These are phyloP conservation scores for Avena atlantica DNA, from an alignment of 176 grass and related monocot species.

Conservation along the genomic window DNA sequence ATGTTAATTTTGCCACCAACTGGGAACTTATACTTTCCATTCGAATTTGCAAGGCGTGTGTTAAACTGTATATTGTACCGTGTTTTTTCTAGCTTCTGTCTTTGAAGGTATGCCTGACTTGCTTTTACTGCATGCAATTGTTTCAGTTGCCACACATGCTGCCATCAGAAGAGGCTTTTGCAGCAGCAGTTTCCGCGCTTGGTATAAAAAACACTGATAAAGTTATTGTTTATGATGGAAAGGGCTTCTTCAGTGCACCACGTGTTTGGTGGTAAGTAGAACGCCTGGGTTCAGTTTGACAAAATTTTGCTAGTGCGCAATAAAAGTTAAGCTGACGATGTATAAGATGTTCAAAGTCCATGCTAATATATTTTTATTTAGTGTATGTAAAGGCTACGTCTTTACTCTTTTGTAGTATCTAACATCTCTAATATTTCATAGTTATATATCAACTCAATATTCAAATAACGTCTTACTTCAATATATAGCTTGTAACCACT, in stretches of 20 bases:
- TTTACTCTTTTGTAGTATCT: neutral
- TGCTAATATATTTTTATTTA: neutral
- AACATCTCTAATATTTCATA: neutral
- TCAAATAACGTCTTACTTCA: neutral
- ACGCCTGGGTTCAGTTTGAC: neutral
- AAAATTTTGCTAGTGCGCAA: constrained; percentile 8
- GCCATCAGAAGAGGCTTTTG: constrained; percentile 82
- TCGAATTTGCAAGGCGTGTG: neutral
- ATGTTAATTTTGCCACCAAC: neutral
- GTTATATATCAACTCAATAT: neutral
- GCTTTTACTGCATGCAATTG: neutral
- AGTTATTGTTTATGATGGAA: constrained; percentile 91
- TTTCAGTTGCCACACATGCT: constrained; percentile 93
- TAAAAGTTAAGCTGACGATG: neutral
- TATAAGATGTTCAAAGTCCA: neutral
- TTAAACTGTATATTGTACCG: neutral
- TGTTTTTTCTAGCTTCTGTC: neutral
- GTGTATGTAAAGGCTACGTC: neutral
- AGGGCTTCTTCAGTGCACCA: constrained; percentile 80
- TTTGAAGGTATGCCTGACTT: neutral
- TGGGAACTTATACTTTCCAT: neutral
- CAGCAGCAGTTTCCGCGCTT: constrained; percentile 71
- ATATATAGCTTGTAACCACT: neutral
- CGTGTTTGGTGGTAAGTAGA: constrained; percentile 92
- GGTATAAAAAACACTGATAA: constrained; percentile 73